A percentile compares a stretch with the other conserved stretches of the same genome.
These are phyloP conservation scores for Furculomyces boomerangus DNA, from an alignment of 371 early-diverging fungal species.

Conservation along the genomic window DNA sequence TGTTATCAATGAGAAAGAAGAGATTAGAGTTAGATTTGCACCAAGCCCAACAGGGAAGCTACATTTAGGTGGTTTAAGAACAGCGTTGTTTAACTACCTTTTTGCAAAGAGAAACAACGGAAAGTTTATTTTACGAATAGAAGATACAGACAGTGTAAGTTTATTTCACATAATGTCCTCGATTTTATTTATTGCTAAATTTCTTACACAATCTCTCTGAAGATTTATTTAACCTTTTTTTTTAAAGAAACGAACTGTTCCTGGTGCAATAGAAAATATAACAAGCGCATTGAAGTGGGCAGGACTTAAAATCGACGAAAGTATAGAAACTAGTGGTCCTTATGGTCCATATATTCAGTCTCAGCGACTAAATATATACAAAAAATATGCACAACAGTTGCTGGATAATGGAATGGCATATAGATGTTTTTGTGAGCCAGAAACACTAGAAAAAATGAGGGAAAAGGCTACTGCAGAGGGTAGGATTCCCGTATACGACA, in stretches of 20 bases:
- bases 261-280: slow-evolving; percentile 55
- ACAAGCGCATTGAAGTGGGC: slow-evolving; percentile 52
- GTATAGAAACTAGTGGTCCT: slow-evolving; percentile 42
- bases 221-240: not conserved
- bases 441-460: slow-evolving; percentile 45
- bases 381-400: not conserved
- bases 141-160: slow-evolving; percentile 61
- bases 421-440: slow-evolving; percentile 70
- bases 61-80: slow-evolving; percentile 86
- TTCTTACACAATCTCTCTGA: not conserved
- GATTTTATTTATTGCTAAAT: not conserved
- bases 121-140: slow-evolving; percentile 70
- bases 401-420: slow-evolving; percentile 52
- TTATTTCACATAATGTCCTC: not conserved
- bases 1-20: not conserved
- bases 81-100: slow-evolving; percentile 81
- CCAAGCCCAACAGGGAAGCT: slow-evolving; percentile 88
- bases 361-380: slow-evolving; percentile 29
- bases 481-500: slow-evolving; percentile 52
- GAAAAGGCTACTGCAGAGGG: slow-evolving; percentile 33
- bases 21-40: slow-evolving; percentile 74
- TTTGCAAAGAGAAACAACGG: slow-evolving; percentile 58
- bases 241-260: slow-evolving; percentile 47
- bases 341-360: slow-evolving; percentile 61
- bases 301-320: slow-evolving; percentile 63